A percentile compares a stretch with the other conserved stretches of the same genome.
Evolutionary conservation across 768 basidiomycete genomes (phyloP).

Genomic region (Asterophora lycoperdoides): DNA sequence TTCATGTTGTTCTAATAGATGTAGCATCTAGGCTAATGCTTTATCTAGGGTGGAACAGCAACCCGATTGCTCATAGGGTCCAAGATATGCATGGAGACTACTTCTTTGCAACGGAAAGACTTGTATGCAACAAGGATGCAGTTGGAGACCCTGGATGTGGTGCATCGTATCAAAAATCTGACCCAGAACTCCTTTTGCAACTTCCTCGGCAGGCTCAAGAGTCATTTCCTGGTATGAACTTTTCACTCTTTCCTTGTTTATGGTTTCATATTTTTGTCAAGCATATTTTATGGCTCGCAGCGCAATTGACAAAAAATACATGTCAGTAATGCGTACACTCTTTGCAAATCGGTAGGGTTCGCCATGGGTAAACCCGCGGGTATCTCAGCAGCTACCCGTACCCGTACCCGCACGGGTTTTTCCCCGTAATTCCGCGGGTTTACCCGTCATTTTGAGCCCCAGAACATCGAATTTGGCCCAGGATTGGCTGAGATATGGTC

Average conservation of each 20-base stretch:
- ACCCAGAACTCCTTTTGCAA: neutral
- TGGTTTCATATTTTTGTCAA: neutral
- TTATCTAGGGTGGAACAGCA: conserved; percentile 4
- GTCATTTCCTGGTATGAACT: conserved; percentile 1
- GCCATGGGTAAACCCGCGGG: too few species aligned
- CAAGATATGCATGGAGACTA: neutral
- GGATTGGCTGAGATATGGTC: too few species aligned
- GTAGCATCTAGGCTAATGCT: too few species aligned
- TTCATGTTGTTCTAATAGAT: too few species aligned
- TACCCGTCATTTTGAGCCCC: too few species aligned
- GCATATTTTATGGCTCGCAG: neutral
- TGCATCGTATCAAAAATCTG: neutral
- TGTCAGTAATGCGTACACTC: neutral
- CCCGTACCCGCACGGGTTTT: too few species aligned
- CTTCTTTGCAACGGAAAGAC: neutral
- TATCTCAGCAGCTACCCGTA: too few species aligned
- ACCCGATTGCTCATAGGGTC: neutral
- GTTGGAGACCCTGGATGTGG: too few species aligned
- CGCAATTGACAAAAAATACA: neutral
- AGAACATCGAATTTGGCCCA: too few species aligned
- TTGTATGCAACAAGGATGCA: too few species aligned
- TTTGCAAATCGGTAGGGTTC: too few species aligned
- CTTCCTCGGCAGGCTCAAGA: conserved; percentile 1
- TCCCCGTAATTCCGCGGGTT: too few species aligned
- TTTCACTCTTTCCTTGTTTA: neutral